Base-by-base conservation (phyloP, 441 rosid species). In the Omphalea diandra region DNA sequence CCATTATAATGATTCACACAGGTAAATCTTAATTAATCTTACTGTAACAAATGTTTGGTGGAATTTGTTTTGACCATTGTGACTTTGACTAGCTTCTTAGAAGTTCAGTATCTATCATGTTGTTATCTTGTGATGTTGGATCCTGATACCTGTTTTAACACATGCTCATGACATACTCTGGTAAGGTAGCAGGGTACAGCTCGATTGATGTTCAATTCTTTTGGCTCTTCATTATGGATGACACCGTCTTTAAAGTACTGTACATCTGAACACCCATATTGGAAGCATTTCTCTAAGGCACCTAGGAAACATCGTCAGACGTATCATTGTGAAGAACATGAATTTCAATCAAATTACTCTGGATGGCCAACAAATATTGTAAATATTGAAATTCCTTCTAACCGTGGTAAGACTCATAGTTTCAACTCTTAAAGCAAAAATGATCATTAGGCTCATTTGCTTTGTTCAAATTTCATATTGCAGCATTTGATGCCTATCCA, bases 121-220 rank as follows among this genome's bases (percentile, higher is more conserved):
- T 58, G 62, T 71, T 68, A 54, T 63, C 68, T 63, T 68, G 41
- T 46, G 63, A 1, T 38, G 20, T 47, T 77, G 57, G 53, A 61
- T 80, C 41, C 68, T 40, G 58, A 53, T 53, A 41, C 60, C 59
- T 60, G 47, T 82, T 72, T 70, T 88, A 83, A 88, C 77, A 72
- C 73, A 73, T 73, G 68, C 72, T 69, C 73, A 67, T 76, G 66
- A 65, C 70, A 79, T 76, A 66, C 79, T 80, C 80, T 75, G 86
- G 89, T 90, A 86, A 84, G 94, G 84, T 83, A 68, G 77, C 98
- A 95, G 98, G 99, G 98, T 74, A 95, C 99, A 69, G 93, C 96
- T 79, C 86, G 98, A 60, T 78, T 89, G 86, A 83, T 95, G 87
- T 89, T 75, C 84, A 90, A 85, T 84, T 93, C 99, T 38, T 92